Evolutionary conservation across 345 rosid genomes (phyloP).

Genomic region (Garcia nutans): DNA sequence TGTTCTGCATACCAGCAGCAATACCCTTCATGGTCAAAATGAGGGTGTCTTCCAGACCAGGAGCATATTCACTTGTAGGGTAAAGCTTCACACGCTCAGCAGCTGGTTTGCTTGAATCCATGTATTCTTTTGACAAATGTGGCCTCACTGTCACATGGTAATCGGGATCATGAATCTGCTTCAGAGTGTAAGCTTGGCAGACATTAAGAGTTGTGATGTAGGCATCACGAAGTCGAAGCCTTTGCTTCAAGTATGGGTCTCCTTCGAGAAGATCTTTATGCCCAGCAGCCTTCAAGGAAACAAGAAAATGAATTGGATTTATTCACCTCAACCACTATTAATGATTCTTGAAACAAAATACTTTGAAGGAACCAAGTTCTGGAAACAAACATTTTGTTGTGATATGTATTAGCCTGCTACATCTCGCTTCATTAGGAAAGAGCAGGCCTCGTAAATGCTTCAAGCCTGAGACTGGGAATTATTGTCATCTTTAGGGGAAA

Average conservation of each 20-base stretch:
- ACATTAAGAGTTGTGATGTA: slow-evolving; percentile 95
- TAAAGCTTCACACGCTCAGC: slow-evolving; percentile 29
- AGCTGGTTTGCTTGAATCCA: slow-evolving; percentile 65
- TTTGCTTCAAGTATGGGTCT: slow-evolving; percentile 90
- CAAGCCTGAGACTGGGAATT: not conserved
- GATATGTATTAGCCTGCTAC: not conserved
- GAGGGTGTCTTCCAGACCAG: slow-evolving; percentile 34
- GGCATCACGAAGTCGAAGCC: slow-evolving; percentile 88
- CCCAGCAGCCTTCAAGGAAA: slow-evolving; percentile 67
- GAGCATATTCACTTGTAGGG: slow-evolving; percentile 35
- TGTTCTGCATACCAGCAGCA: slow-evolving; percentile 35
- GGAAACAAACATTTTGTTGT: not conserved
- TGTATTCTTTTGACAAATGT: slow-evolving; percentile 74
- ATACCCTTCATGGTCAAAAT: slow-evolving; percentile 39
- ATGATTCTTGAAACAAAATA: too few relatives aligned
- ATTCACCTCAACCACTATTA: not conserved
- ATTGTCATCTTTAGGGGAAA: too few relatives aligned
- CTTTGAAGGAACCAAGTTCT: not conserved
- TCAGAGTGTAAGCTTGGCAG: slow-evolving; percentile 93
- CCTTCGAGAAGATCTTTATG: slow-evolving; percentile 97
- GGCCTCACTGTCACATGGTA: slow-evolving; percentile 76
- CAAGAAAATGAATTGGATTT: not conserved
- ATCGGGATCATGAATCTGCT: slow-evolving; percentile 78
- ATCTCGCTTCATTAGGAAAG: not conserved
- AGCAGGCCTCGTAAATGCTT: not conserved